phyloP scores from a whole-genome alignment of 2,329 filamentous ascomycete genomes.

The Botryotinia narcissicola region DNA sequence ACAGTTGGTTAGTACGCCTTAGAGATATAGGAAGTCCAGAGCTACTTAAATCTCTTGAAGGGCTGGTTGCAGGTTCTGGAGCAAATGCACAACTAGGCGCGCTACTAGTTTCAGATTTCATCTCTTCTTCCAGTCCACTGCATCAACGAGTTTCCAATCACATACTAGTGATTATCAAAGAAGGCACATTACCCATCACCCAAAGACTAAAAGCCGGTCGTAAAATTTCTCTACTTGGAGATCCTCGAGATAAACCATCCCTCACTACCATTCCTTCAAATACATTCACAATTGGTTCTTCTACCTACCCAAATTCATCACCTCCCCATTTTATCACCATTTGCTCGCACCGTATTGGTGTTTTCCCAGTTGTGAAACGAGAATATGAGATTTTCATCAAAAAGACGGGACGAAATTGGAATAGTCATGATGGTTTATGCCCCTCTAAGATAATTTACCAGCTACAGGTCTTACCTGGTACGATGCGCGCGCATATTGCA shows the following conservation, averaged over 20 bases:
- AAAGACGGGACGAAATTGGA: not conserved
- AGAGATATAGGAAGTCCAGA: not conserved
- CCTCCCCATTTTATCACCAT: not conserved
- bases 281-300: not conserved
- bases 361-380: not conserved
- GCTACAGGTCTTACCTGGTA: not conserved
- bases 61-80: not conserved
- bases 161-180: not conserved
- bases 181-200: not conserved
- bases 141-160: not conserved
- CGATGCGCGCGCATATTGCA: not conserved
- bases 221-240: not conserved
- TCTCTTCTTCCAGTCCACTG: not conserved
- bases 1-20: not conserved
- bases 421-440: not conserved
- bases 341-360: not conserved
- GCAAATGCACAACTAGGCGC: not conserved
- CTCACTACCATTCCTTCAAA: not conserved
- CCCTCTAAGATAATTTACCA: not conserved
- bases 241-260: not conserved
- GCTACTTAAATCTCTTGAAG: not conserved
- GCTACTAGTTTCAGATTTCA: not conserved
- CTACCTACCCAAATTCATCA: not conserved
- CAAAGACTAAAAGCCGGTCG: not conserved
- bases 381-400: not conserved